phyloP scores from a whole-genome alignment of 129 eudicot genomes.

The Scalesia atractyloides region DNA sequence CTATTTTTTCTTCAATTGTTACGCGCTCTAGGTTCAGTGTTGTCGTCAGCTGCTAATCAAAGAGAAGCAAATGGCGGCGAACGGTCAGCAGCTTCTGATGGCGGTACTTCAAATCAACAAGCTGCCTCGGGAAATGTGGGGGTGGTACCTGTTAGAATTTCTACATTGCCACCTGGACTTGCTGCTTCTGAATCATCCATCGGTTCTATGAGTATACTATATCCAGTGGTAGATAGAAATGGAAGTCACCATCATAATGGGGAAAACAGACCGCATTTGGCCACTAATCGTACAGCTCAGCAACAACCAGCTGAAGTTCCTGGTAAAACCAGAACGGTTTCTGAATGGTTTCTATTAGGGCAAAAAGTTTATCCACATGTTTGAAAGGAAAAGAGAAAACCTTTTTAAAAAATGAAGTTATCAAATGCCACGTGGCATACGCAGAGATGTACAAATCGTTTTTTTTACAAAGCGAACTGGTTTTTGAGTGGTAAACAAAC shows the following conservation, averaged over 20 bases:
- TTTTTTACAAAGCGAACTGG: no score
- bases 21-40: conserved; percentile 35
- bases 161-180: conserved; percentile 60
- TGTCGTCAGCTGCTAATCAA: conserved; percentile 47
- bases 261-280: conserved; percentile 29
- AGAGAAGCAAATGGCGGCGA: conserved; percentile 57
- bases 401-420: no score
- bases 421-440: no score
- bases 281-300: conserved; percentile 40
- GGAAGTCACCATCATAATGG: conserved; percentile 30
- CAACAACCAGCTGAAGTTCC: conserved; percentile 38
- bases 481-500: no score
- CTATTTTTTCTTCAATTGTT: background rate
- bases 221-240: conserved; percentile 71
- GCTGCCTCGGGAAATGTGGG: conserved; percentile 44
- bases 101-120: conserved; percentile 36
- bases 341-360: background rate
- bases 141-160: conserved; percentile 61
- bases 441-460: no score
- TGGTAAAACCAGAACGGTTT: conserved; percentile 35
- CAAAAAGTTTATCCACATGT: background rate
- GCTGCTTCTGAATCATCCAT: conserved; percentile 53
- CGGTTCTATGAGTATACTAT: conserved; percentile 58
- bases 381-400: no score
- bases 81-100: conserved; percentile 41